Percentiles rank a stretch among this genome's conserved stretches.
Evolutionary conservation across 805 yeast genomes (phyloP).

Genomic region (Candida tammaniensis): DNA sequence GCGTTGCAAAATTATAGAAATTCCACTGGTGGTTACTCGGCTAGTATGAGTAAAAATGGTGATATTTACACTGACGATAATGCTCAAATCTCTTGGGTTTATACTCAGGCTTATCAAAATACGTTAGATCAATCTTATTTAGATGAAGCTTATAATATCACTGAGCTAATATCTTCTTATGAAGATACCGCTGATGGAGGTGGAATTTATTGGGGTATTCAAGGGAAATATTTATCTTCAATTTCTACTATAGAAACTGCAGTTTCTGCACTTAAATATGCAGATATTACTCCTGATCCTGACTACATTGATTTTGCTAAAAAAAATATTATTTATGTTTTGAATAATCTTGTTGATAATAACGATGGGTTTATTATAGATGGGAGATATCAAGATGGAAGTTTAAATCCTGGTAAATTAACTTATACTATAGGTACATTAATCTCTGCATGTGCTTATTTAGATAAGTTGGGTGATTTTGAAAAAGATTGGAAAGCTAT

Average conservation of each 20-base stretch:
- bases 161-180: constrained; percentile 56
- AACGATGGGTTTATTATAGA: constrained; percentile 17
- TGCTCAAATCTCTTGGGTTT: constrained; percentile 24
- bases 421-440: constrained; percentile 29
- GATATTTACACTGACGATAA: constrained; percentile 27
- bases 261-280: constrained; percentile 19
- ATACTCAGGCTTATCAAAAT: constrained; percentile 12
- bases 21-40: constrained; percentile 20
- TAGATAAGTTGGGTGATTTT: constrained; percentile 12
- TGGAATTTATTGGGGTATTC: constrained; percentile 20
- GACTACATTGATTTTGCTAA: constrained; percentile 16
- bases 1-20: constrained; percentile 15
- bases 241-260: constrained; percentile 25
- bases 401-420: constrained; percentile 24
- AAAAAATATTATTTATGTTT: constrained; percentile 14
- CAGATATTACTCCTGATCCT: constrained; percentile 10
- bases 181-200: constrained; percentile 63
- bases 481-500: constrained; percentile 18
- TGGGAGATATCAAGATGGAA: constrained; percentile 17
- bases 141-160: constrained; percentile 11
- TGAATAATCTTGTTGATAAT: constrained; percentile 14
- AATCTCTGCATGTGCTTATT: constrained; percentile 22
- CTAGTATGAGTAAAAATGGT: constrained; percentile 18
- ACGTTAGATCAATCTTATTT: constrained; percentile 5
- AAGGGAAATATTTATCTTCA: constrained; percentile 20